phyloP scores from a whole-genome alignment of 176 grass and related monocot species.

The Melocanna baccifera region DNA sequence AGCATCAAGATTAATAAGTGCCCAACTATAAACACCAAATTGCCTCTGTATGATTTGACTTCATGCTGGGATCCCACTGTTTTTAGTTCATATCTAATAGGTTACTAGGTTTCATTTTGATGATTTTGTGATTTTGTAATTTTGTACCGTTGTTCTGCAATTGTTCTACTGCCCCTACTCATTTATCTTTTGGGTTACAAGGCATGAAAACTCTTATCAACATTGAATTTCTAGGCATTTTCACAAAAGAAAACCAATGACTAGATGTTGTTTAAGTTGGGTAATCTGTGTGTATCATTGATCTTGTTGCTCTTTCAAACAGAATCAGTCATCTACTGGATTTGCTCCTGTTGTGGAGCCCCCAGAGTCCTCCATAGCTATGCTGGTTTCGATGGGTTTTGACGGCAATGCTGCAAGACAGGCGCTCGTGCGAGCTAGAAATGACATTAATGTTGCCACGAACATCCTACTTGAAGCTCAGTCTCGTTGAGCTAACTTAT shows the following conservation, averaged over 20 bases:
- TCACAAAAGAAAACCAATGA: neutral
- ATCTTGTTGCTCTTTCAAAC: slow-evolving; percentile 25
- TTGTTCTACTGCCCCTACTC: neutral
- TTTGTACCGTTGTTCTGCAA: neutral
- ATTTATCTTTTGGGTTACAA: neutral
- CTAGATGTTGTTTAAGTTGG: slow-evolving; percentile 24
- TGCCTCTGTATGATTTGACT: neutral
- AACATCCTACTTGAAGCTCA: slow-evolving; percentile 94
- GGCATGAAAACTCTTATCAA: neutral
- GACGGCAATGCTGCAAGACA: slow-evolving; percentile 74
- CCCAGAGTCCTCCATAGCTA: slow-evolving; percentile 74
- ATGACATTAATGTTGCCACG: slow-evolving; percentile 84
- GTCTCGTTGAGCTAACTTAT: slow-evolving; percentile 39
- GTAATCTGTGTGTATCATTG: neutral
- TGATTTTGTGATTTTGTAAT: neutral
- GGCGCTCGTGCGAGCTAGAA: slow-evolving; percentile 71
- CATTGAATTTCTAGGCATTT: neutral
- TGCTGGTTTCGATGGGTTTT: slow-evolving; percentile 91
- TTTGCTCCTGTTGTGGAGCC: slow-evolving; percentile 61
- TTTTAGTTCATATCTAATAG: slow-evolving; percentile 15
- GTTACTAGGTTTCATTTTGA: slow-evolving; percentile 15
- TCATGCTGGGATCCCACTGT: neutral
- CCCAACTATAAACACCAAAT: neutral
- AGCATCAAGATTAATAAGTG: neutral
- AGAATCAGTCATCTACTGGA: slow-evolving; percentile 36